Evolutionary conservation across 2,329 filamentous ascomycete genomes (phyloP).

Genomic region (Cladosporium velox): DNA sequence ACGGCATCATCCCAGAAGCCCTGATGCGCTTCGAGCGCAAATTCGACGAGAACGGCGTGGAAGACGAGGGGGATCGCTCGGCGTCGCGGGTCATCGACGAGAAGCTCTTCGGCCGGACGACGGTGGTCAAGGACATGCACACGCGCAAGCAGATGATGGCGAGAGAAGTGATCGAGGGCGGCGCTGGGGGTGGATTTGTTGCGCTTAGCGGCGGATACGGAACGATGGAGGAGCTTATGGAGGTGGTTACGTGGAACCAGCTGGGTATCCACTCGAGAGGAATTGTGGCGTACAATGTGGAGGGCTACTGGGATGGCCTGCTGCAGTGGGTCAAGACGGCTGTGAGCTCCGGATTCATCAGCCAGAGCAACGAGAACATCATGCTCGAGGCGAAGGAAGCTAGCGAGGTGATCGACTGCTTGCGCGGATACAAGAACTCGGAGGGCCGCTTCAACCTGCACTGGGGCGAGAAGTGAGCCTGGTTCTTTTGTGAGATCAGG

Average conservation of each 20-base stretch:
- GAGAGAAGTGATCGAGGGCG: slow-evolving; percentile 77
- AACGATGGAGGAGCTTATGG: slow-evolving; percentile 93
- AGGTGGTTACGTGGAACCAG: slow-evolving; percentile 90
- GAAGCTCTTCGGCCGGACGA: slow-evolving; percentile 75
- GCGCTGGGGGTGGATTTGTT: slow-evolving; percentile 83
- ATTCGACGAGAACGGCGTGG: slow-evolving; percentile 47
- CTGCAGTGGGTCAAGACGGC: slow-evolving; percentile 77
- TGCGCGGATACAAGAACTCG: slow-evolving; percentile 75
- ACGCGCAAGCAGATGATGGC: slow-evolving; percentile 95
- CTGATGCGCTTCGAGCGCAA: slow-evolving; percentile 76
- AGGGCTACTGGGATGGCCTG: slow-evolving; percentile 90
- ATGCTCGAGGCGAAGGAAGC: slow-evolving; percentile 73
- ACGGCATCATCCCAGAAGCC: slow-evolving; percentile 89
- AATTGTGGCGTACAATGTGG: slow-evolving; percentile 81
- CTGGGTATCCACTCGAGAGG: slow-evolving; percentile 83
- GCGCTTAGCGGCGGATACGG: slow-evolving; percentile 88
- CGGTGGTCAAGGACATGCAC: slow-evolving; percentile 93
- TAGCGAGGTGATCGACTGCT: slow-evolving; percentile 68
- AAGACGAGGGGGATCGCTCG: slow-evolving; percentile 45
- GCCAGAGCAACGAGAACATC: slow-evolving; percentile 69
- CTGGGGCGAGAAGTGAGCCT: slow-evolving; percentile 67
- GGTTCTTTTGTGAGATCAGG: neutral
- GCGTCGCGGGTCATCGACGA: slow-evolving; percentile 59
- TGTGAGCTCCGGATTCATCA: slow-evolving; percentile 76
- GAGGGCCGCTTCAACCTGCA: slow-evolving; percentile 75